These are phyloP conservation scores for Aspergillus leporis DNA, from an alignment of 495 filamentous ascomycete genomes.

Conservation along the genomic window DNA sequence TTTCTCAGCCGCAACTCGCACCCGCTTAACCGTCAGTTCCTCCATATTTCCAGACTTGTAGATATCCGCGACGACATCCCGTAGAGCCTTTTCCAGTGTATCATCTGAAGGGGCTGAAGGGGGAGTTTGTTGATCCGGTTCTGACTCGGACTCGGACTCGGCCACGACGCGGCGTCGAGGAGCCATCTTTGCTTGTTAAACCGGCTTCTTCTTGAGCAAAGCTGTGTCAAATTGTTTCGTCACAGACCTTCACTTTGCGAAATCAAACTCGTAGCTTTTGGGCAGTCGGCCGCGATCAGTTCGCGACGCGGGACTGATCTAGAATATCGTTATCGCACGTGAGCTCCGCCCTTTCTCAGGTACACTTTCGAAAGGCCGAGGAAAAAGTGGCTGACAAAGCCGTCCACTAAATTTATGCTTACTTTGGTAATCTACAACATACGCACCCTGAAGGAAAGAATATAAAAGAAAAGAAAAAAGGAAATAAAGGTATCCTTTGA, in stretches of 20 bases:
- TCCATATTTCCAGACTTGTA: slow-evolving; percentile 59
- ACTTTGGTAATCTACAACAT: not conserved
- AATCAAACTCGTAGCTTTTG: not conserved
- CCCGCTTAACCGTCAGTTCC: slow-evolving; percentile 72
- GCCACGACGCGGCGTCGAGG: slow-evolving; percentile 33
- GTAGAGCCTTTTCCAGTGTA: slow-evolving; percentile 55
- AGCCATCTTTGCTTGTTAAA: slow-evolving; percentile 33
- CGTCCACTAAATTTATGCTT: slow-evolving; percentile 3
- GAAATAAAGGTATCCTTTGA: not conserved
- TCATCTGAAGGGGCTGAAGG: slow-evolving; percentile 32
- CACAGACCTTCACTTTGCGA: not conserved
- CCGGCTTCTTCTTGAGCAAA: not conserved
- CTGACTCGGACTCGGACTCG: slow-evolving; percentile 38
- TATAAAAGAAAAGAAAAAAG: not conserved
- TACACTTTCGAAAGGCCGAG: not conserved
- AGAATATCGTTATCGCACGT: not conserved
- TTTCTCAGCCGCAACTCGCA: slow-evolving; percentile 67
- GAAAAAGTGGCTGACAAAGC: slow-evolving; percentile 19
- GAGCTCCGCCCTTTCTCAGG: not conserved
- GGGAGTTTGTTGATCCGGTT: slow-evolving; percentile 14
- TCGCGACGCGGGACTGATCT: not conserved
- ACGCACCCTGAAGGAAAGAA: not conserved
- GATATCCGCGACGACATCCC: slow-evolving; percentile 56
- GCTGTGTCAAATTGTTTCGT: no score
- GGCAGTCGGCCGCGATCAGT: not conserved